Conservation (phyloP, 75 land plant genomes). For the Gnetum montanum region DNA sequence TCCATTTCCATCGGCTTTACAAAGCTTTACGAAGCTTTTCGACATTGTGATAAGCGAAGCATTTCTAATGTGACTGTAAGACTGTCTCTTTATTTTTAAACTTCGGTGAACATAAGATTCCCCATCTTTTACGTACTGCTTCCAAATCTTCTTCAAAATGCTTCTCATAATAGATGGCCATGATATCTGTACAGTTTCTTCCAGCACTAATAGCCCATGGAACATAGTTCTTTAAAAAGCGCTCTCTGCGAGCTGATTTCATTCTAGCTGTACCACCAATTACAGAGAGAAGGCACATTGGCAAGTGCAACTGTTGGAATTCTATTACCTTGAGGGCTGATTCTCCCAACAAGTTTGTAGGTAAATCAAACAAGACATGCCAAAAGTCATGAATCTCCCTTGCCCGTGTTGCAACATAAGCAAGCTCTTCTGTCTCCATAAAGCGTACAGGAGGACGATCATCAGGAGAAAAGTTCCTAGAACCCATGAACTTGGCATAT, state of each 20-base stretch:
- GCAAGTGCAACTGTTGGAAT: constrained; percentile 85
- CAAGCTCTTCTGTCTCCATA: constrained; percentile 91
- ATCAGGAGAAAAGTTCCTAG: constrained; percentile 92
- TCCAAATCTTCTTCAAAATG: constrained; percentile 81
- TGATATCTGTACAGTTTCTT: constrained; percentile 52
- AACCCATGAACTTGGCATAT: constrained; percentile 95
- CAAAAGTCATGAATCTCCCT: constrained; percentile 98
- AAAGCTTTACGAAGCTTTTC: no score
- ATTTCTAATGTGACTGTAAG: not conserved
- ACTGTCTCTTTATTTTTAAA: not conserved
- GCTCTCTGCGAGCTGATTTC: constrained; percentile 42
- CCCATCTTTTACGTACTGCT: constrained; percentile 72
- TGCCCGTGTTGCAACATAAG: constrained; percentile 88
- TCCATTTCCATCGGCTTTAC: no score
- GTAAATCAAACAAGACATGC: constrained; percentile 90
- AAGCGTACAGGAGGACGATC: constrained; percentile 94
- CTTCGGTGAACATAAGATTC: constrained; percentile 71
- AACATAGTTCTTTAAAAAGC: constrained; percentile 60
- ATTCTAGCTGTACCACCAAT: constrained; percentile 75
- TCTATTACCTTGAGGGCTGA: constrained; percentile 88
- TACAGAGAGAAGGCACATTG: constrained; percentile 92
- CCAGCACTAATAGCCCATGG: constrained; percentile 92
- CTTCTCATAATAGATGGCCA: constrained; percentile 87
- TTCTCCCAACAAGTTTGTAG: constrained; percentile 86
- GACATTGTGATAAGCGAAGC: no score